Evolutionary conservation across 2,329 filamentous ascomycete genomes (phyloP), one percentile per base, ranked within the genome.

Genomic region (Alternaria burnsii): DNA sequence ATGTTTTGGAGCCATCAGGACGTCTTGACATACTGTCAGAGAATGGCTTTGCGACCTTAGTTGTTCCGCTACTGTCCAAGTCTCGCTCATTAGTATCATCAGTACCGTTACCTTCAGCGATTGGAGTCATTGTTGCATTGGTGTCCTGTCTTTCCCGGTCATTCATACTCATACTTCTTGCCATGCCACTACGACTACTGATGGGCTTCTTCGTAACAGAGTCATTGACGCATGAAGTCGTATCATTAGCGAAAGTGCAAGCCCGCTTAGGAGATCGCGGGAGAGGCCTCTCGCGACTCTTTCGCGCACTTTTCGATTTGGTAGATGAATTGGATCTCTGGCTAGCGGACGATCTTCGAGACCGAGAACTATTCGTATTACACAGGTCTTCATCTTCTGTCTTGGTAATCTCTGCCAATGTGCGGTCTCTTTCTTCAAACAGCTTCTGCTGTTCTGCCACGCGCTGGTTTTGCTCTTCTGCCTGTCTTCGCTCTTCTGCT

Each of bases 81-180:
- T 24, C 12, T 20, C 6, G 11, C 20, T 18, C 18, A 16, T 24
- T 4, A 20, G 2, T 41, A 12, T 24, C 11, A 24, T 24, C 14
- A 4, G 22, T 32, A 18, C 32, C 10, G 3, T 1, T 14, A 0
- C 20, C 32, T 12, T 38, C 32, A 3, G 20, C 46, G 8, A 38
- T 26, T 18, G 32, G 26, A 10, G 8, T 11, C 20, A 38, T 36
- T 1, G 16, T 38, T 32, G 46, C 14, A 14, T 50, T 50, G 9
- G 26, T 26, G 20, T 38, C 32, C 5, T 32, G 46, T 12, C 20
- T 36, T 26, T 20, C 9, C 46, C 36, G 30, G 16, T 38, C 46
- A 5, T 36, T 41, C 50, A 52, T 52, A 20, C 50, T 52, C 36
- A 52, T 40, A 16, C 50, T 52, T 4, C 34, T 40, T n/a, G 30